Evolutionary conservation across 768 basidiomycete genomes (phyloP), one percentile per base, ranked within the genome.

Genomic region (Boletus huronensis): DNA sequence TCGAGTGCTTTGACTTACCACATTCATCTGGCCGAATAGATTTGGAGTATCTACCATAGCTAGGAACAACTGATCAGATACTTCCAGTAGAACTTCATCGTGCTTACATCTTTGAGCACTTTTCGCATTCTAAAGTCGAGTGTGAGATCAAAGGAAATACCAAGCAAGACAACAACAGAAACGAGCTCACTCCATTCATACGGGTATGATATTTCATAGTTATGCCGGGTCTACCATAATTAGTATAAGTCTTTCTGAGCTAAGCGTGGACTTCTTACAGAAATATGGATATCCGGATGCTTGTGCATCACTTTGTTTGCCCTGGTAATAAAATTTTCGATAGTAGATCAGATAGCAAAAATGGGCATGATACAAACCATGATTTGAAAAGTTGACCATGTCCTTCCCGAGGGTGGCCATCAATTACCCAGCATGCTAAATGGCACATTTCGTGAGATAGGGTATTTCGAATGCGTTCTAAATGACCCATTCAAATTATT

Each of bases 401-500:
- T 7, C 79, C 80, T 66, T 90, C 89, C 54, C 82, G 82, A 5
- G 84, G 79, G 10, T 83, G 77, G 17, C 79, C 73, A 65, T 87
- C 82, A 52, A 95, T 89, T 23, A 90, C 74, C 92, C 92, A 95
- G 52, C 82, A 82, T 3, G 93, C 93, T 32, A 95, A 70, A 72
- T 94, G 93, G 62, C 92, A 94, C 91, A 94, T 93, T 68, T 95
- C 93, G 61, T 95, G 93, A 29, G 89, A 84, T 13, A 95, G 72
- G 1, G 92, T 94, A 63, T 87, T 85, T 34, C 86, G 77, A 46
- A 94, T 87, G 36, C 90, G 82, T 50, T 90, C 92, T 93, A 54
- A 31, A 52, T n/a, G 3, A 36, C 39, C 9, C 26, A 36, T 44
- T 25, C 36, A 25, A 16, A 13, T 43, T 1, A 29, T 48, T 42